These are phyloP conservation scores for Toxicodendron radicans DNA, from an alignment of 345 rosid genomes.

Conservation along the genomic window DNA sequence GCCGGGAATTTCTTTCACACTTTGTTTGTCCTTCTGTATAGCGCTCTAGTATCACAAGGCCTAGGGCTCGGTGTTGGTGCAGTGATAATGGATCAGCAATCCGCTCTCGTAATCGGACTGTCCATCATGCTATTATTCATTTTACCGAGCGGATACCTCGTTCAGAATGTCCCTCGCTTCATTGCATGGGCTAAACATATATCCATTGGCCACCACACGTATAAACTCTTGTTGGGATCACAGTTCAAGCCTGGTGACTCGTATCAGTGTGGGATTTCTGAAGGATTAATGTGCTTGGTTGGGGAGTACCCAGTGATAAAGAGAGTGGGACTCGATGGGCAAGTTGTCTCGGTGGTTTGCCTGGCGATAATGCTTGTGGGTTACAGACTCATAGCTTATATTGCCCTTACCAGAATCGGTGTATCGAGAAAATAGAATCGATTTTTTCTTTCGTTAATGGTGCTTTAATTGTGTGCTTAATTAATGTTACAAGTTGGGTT, in stretches of 20 bases:
- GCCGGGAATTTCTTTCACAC: constrained; percentile 41
- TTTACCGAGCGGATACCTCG: constrained; percentile 46
- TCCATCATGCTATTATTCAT: constrained; percentile 40
- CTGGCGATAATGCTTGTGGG: constrained; percentile 45
- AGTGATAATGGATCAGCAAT: constrained; percentile 42
- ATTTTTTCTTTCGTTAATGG: neutral
- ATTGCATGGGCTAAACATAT: too few species aligned
- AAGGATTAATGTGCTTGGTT: too few species aligned
- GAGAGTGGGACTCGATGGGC: too few species aligned
- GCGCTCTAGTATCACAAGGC: constrained; percentile 49
- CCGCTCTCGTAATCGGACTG: constrained; percentile 39
- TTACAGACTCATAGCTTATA: constrained; percentile 50
- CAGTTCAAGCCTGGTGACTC: too few species aligned
- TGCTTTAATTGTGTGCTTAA: neutral
- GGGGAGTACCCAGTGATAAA: too few species aligned
- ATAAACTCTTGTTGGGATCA: too few species aligned
- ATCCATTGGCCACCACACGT: too few species aligned
- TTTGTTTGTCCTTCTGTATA: constrained; percentile 37
- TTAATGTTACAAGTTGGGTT: too few species aligned
- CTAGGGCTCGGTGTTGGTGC: constrained; percentile 62
- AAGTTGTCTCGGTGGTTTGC: constrained; percentile 31
- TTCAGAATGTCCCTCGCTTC: too few species aligned
- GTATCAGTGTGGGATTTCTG: too few species aligned
- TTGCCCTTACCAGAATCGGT: constrained; percentile 36
- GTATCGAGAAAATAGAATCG: constrained; percentile 21